Conservation (phyloP, 2,329 filamentous ascomycete species). For the Aspergillus neoniger region DNA sequence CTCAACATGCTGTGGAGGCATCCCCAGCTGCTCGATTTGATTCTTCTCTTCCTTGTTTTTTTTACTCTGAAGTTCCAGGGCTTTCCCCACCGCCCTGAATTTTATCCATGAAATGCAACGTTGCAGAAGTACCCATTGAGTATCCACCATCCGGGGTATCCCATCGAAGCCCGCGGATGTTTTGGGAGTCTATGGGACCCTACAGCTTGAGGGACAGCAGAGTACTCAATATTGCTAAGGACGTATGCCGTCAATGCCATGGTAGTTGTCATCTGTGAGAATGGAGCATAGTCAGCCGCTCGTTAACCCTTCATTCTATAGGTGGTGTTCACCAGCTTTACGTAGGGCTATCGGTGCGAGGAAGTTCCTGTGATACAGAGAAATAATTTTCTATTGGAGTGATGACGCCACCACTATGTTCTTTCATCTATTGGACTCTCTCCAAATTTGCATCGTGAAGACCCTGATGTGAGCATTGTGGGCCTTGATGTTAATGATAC, state of each 20-base stretch:
- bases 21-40: not conserved
- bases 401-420: constrained; percentile 20
- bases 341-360: no score
- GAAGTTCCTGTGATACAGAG: no score
- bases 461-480: constrained; percentile 14
- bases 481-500: constrained; percentile 27
- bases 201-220: not conserved
- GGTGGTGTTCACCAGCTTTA: not conserved
- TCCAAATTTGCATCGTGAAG: constrained; percentile 1
- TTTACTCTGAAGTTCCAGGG: not conserved
- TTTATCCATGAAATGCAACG: constrained; percentile 7
- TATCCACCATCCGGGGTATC: constrained; percentile 15
- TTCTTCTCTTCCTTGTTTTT: not conserved
- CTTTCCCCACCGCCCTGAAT: not conserved
- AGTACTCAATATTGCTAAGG: not conserved
- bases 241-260: not conserved
- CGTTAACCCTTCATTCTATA: not conserved
- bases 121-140: constrained; percentile 11
- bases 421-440: not conserved
- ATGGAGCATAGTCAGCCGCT: not conserved
- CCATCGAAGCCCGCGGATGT: not conserved
- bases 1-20: not conserved
- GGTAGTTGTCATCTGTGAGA: not conserved
- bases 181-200: not conserved
- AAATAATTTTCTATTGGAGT: not conserved